Evolutionary conservation across 2,329 filamentous ascomycete species (phyloP).

Genomic region (Incumbomyces lentus): DNA sequence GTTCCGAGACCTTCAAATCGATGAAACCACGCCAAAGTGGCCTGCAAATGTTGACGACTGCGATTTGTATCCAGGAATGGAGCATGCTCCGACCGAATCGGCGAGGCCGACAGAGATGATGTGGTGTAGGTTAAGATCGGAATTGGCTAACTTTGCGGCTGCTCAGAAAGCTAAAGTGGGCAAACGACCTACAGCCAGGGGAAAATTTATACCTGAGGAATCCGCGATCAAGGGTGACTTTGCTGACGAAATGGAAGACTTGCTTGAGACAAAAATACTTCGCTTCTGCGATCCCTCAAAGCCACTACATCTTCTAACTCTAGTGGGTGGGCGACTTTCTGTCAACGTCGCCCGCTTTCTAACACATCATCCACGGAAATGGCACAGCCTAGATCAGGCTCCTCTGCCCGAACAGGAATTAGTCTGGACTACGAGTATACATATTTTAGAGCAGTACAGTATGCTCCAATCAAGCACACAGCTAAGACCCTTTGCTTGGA

Average conservation of each 20-base stretch:
- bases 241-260: constrained; percentile 23
- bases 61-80: constrained; percentile 41
- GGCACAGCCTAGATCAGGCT: constrained; percentile 22
- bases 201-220: constrained; percentile 1
- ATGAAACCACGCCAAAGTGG: constrained; percentile 21
- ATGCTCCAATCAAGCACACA: constrained; percentile 27
- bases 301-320: constrained; percentile 31
- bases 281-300: constrained; percentile 28
- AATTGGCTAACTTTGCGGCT: constrained; percentile 9
- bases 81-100: constrained; percentile 6
- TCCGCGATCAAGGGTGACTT: constrained; percentile 15
- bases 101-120: constrained; percentile 13
- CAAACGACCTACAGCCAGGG: constrained; percentile 1
- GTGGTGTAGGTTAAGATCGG: constrained; percentile 8
- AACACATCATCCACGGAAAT: constrained; percentile 25
- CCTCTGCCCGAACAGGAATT: constrained; percentile 23
- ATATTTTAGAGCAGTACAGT: constrained; percentile 25
- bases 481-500: constrained; percentile 26
- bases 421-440: constrained; percentile 24
- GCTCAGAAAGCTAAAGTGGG: neutral
- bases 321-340: constrained; percentile 5
- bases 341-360: constrained; percentile 20
- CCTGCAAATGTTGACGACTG: constrained; percentile 51
- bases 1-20: constrained; percentile 16
- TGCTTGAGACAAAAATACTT: constrained; percentile 26